These are phyloP conservation scores for Scutellaria minor DNA, from an alignment of 257 asterid genomes.

Conservation along the genomic window DNA sequence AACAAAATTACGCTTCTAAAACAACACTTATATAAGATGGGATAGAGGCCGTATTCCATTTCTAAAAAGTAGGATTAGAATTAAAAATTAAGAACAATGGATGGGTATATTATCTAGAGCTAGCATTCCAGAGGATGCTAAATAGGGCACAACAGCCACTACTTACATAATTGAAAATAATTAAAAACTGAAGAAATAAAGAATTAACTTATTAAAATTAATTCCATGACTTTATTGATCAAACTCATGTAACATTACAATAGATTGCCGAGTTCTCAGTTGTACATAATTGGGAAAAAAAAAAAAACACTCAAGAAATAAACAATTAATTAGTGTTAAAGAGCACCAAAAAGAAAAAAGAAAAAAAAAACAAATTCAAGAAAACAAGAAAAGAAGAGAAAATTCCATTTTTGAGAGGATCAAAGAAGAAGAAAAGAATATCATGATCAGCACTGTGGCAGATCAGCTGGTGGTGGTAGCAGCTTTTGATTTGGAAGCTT, in stretches of 20 bases:
- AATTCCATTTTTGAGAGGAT: background rate
- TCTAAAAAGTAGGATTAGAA: too few relatives aligned
- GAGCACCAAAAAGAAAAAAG: slow-evolving; percentile 12
- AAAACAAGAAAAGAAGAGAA: background rate
- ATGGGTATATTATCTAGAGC: too few relatives aligned
- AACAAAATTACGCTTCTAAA: too few relatives aligned
- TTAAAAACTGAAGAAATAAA: too few relatives aligned
- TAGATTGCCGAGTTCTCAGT: background rate
- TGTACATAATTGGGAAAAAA: background rate
- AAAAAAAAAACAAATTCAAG: background rate
- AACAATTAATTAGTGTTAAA: background rate
- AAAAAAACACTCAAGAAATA: background rate
- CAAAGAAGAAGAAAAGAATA: background rate
- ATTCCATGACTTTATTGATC: background rate
- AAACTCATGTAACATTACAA: slow-evolving; percentile 11
- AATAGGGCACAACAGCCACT: too few relatives aligned
- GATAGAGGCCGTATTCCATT: too few relatives aligned
- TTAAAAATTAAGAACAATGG: too few relatives aligned
- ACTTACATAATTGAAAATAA: too few relatives aligned
- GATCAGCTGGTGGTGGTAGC: slow-evolving; percentile 54
- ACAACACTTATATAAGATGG: too few relatives aligned
- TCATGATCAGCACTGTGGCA: slow-evolving; percentile 45
- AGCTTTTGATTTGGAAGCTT: slow-evolving; percentile 49
- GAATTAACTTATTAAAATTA: background rate
- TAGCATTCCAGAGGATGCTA: too few relatives aligned